phyloP scores from a whole-genome alignment of 495 filamentous ascomycete species.

The Xylaria curta region DNA sequence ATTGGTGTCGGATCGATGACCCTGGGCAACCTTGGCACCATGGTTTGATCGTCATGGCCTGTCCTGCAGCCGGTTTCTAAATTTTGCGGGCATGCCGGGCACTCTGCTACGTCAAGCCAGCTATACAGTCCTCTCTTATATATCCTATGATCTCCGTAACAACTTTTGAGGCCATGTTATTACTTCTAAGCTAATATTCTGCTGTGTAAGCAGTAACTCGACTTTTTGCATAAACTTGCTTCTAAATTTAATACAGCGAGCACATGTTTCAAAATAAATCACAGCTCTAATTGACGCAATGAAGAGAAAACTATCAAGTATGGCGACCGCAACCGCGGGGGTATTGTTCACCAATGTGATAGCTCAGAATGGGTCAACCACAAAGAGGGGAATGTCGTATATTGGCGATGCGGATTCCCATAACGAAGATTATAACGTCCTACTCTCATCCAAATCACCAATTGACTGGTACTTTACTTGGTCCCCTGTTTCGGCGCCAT shows the following conservation, averaged over 20 bases:
- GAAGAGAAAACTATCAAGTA: not conserved
- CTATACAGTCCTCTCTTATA: not conserved
- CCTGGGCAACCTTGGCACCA: constrained; percentile 2
- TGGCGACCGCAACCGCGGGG: not conserved
- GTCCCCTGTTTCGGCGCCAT: constrained; percentile 24
- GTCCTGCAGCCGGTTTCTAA: constrained; percentile 8
- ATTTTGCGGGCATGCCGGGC: not conserved
- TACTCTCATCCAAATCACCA: constrained; percentile 26
- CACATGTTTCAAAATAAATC: not conserved
- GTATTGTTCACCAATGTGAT: constrained; percentile 7
- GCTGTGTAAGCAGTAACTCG: not conserved
- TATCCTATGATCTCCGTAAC: not conserved
- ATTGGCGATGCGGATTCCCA: constrained; percentile 19
- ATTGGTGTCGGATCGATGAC: not conserved
- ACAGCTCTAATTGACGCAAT: not conserved
- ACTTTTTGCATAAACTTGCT: not conserved
- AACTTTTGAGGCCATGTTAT: not conserved
- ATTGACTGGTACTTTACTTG: constrained; percentile 31
- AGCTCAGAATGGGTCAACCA: not conserved
- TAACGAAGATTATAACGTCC: constrained; percentile 14
- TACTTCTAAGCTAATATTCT: not conserved
- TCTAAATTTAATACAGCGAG: no score
- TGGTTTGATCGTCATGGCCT: not conserved
- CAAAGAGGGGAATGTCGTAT: constrained; percentile 30
- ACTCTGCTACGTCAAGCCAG: constrained; percentile 12